These are phyloP conservation scores for Penicillium psychrofluorescens DNA, from an alignment of 495 filamentous ascomycete genomes.

Conservation along the genomic window DNA sequence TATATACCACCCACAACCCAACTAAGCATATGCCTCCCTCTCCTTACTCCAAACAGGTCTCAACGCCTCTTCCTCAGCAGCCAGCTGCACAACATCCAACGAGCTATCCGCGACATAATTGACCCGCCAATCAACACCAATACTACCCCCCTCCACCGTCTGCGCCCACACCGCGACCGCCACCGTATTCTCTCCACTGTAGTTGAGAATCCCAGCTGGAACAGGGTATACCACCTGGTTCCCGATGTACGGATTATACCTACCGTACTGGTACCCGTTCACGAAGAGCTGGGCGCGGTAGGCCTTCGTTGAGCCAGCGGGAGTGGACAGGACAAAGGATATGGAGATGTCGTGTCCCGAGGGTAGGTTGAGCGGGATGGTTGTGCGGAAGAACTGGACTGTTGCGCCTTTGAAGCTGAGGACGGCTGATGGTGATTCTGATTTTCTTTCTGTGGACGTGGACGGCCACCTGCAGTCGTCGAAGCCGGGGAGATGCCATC, in stretches of 20 bases:
- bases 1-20: not conserved
- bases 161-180: constrained; percentile 42
- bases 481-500: constrained; percentile 56
- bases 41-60: constrained; percentile 33
- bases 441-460: too few relatives aligned
- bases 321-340: constrained; percentile 28
- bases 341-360: constrained; percentile 37
- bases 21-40: constrained; percentile 23
- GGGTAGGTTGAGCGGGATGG: constrained; percentile 45
- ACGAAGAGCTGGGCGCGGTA: constrained; percentile 37
- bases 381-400: constrained; percentile 56
- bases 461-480: constrained; percentile 39
- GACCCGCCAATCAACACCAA: constrained; percentile 30
- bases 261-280: constrained; percentile 47
- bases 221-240: constrained; percentile 45
- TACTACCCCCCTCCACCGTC: constrained; percentile 31
- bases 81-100: constrained; percentile 23
- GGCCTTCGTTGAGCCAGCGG: constrained; percentile 11
- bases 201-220: constrained; percentile 42
- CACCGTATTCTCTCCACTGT: constrained; percentile 37
- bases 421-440: constrained; percentile 18
- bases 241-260: constrained; percentile 42
- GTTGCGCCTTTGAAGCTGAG: constrained; percentile 35
- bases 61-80: constrained; percentile 27
- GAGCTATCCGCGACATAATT: constrained; percentile 35